phyloP scores from a whole-genome alignment of 2,329 filamentous ascomycete species.

The Neopestalotiopsis clavispora region DNA sequence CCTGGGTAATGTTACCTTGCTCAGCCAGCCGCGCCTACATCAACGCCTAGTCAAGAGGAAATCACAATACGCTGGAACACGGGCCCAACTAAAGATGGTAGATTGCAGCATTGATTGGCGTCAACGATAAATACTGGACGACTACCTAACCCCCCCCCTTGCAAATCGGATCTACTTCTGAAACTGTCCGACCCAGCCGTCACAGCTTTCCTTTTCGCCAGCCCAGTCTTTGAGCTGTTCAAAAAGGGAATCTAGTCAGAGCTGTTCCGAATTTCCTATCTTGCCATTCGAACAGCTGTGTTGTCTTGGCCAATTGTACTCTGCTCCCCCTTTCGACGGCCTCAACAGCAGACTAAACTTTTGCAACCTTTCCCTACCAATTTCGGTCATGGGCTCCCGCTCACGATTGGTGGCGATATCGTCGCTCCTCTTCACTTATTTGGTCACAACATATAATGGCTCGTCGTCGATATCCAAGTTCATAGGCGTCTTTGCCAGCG shows the following conservation, averaged over 20 bases:
- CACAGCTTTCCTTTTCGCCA: background rate
- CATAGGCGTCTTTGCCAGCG: slow-evolving; percentile 36
- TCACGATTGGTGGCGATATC: slow-evolving; percentile 10
- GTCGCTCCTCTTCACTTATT: slow-evolving; percentile 38
- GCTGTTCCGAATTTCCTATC: background rate
- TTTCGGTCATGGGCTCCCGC: background rate
- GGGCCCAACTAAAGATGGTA: background rate
- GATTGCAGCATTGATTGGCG: background rate
- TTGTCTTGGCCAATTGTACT: background rate
- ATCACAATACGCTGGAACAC: background rate
- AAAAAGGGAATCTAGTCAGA: background rate
- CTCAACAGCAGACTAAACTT: background rate
- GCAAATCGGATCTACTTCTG: slow-evolving; percentile 11
- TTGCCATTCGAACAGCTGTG: background rate
- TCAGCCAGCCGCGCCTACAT: background rate
- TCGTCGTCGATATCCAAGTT: slow-evolving; percentile 39
- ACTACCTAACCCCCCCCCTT: background rate
- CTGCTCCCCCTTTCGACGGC: background rate
- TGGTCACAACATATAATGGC: slow-evolving; percentile 32
- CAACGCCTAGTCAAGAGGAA: background rate
- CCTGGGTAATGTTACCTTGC: background rate
- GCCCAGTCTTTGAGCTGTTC: background rate
- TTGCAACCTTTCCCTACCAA: background rate
- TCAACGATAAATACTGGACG: slow-evolving; percentile 1
- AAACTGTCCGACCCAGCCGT: slow-evolving; percentile 9